Evolutionary conservation across 768 basidiomycete species (phyloP).

Genomic region (Punctularia strigosozonata): DNA sequence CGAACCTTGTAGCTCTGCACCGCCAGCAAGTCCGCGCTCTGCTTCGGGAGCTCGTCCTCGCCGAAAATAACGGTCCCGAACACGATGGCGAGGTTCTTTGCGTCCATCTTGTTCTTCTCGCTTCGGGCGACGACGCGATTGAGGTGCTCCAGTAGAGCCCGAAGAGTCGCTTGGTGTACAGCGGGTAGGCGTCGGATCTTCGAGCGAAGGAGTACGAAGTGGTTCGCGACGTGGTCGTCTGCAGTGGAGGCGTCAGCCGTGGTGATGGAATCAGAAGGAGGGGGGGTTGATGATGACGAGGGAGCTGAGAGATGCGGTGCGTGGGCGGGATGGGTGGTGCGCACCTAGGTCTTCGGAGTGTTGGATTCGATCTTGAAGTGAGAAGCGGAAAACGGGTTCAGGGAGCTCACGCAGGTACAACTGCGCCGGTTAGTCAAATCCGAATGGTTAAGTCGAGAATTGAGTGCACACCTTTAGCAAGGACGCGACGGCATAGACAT

Average conservation of each 20-base stretch:
- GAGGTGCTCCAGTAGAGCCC: constrained; percentile 73
- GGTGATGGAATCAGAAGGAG: constrained; percentile 1
- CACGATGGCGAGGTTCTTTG: constrained; percentile 84
- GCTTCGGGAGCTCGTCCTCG: constrained; percentile 80
- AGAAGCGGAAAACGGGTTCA: constrained; percentile 79
- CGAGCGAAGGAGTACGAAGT: constrained; percentile 69
- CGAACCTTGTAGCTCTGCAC: constrained; percentile 67
- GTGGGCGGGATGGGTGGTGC: too few relatives aligned
- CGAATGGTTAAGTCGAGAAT: not conserved
- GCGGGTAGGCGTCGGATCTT: constrained; percentile 77
- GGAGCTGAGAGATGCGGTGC: too few relatives aligned
- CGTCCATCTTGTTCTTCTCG: constrained; percentile 88
- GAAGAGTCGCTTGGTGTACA: constrained; percentile 79
- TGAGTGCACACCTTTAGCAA: constrained; percentile 58
- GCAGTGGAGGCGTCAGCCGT: constrained; percentile 3
- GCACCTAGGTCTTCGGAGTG: constrained; percentile 68
- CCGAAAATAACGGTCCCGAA: constrained; percentile 86
- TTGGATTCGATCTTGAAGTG: constrained; percentile 70
- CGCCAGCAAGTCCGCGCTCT: constrained; percentile 53
- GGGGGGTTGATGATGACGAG: too few relatives aligned
- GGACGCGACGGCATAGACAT: constrained; percentile 75
- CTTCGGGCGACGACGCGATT: constrained; percentile 51
- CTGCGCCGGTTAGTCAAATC: constrained; percentile 19
- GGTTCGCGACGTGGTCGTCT: constrained; percentile 65
- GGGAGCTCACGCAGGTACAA: constrained; percentile 79